These are phyloP conservation scores for Scenedesmus sp. DNA, from an alignment of 163 green algal genomes.

Conservation along the genomic window DNA sequence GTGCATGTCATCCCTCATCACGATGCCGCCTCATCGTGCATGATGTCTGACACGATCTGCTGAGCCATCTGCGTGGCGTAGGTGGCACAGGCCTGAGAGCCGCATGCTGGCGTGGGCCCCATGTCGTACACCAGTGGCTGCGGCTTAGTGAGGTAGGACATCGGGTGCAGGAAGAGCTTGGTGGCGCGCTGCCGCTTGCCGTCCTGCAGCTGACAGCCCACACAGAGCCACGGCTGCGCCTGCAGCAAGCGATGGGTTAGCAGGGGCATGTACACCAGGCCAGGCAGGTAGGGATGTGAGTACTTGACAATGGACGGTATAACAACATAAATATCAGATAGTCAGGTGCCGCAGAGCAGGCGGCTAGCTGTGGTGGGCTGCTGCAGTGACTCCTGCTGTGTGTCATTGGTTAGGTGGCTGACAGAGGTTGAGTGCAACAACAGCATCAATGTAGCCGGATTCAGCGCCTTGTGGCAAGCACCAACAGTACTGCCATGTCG, in stretches of 20 bases:
- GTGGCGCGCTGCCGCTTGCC: not conserved
- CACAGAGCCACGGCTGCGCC: not conserved
- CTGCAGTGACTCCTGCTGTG: not conserved
- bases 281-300: not conserved
- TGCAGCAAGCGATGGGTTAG: not conserved
- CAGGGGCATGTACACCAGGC: not conserved
- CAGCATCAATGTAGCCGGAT: too few relatives aligned
- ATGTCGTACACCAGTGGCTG: constrained; percentile 8
- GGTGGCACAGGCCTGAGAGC: not conserved
- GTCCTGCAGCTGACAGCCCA: constrained; percentile 10
- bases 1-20: not conserved
- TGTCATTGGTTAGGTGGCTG: too few relatives aligned
- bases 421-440: too few relatives aligned
- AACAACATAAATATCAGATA: not conserved
- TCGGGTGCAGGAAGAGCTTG: constrained; percentile 13
- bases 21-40: not conserved
- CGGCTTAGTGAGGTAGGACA: not conserved
- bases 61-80: not conserved
- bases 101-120: not conserved
- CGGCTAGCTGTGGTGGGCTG: not conserved
- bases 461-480: too few relatives aligned
- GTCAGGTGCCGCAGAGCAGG: too few relatives aligned
- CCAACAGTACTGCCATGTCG: too few relatives aligned
- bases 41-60: not conserved
- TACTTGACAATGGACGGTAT: not conserved